Evolutionary conservation across 345 rosid species (phyloP).

Genomic region (Aurinia saxatilis): DNA sequence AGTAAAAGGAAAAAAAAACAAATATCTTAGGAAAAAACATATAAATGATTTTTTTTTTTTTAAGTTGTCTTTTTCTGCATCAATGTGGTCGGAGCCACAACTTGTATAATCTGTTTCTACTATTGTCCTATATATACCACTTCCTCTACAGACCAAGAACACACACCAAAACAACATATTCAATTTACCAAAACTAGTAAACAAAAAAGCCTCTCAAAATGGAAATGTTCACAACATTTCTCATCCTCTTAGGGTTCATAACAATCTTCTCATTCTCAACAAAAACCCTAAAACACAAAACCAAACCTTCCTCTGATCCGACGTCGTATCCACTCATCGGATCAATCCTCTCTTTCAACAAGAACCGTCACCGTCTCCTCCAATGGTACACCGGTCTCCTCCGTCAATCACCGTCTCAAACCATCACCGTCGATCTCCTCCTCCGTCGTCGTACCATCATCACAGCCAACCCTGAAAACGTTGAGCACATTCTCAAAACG

Average conservation of each 20-base stretch:
- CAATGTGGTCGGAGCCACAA: conserved; percentile 21
- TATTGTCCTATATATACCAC: conserved; percentile 3
- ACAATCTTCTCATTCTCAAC: background rate
- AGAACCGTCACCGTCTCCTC: conserved; percentile 51
- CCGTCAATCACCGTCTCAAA: conserved; percentile 43
- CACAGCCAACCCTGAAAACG: conserved; percentile 64
- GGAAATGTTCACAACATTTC: conserved; percentile 4
- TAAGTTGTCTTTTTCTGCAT: background rate
- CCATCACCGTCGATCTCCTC: conserved; percentile 45
- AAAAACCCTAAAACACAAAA: conserved; percentile 12
- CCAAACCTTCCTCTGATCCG: conserved; percentile 14
- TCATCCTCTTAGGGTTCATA: conserved; percentile 8
- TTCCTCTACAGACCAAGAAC: background rate
- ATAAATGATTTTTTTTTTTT: background rate
- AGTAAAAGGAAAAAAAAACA: background rate
- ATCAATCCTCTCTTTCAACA: conserved; percentile 55
- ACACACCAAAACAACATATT: background rate
- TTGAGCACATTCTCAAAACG: conserved; percentile 60
- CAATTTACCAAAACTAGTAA: background rate
- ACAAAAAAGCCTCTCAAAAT: background rate
- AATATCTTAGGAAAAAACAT: too few relatives aligned
- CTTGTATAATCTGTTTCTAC: background rate
- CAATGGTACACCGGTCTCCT: conserved; percentile 75
- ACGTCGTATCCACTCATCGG: conserved; percentile 61
- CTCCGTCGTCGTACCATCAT: conserved; percentile 53